phyloP scores from a whole-genome alignment of 2,329 filamentous ascomycete genomes.

The Epichloe sibirici region DNA sequence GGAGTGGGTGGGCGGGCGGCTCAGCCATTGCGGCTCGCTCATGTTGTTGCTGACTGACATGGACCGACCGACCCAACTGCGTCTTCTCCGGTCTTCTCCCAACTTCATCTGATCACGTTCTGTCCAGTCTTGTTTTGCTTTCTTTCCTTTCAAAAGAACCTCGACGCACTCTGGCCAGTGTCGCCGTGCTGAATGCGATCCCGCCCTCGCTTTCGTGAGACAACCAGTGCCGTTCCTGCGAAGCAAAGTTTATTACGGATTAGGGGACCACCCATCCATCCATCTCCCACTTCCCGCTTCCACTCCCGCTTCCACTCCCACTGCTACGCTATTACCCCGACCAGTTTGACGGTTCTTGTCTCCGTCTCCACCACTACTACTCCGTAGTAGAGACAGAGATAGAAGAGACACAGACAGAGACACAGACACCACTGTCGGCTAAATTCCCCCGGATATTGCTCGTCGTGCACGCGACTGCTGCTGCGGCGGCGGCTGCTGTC shows the following conservation, averaged over 20 bases:
- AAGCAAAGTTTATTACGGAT: neutral
- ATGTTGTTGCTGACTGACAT: neutral
- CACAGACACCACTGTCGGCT: neutral
- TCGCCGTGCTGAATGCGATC: neutral
- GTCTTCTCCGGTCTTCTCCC: neutral
- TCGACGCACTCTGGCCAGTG: neutral
- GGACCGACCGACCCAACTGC: neutral
- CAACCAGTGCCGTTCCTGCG: neutral
- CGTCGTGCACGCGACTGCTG: neutral
- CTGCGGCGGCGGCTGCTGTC: neutral
- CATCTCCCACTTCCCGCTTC: neutral
- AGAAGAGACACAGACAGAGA: neutral
- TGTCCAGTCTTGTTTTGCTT: too few relatives aligned
- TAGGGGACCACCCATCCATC: neutral
- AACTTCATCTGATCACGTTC: neutral
- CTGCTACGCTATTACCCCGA: neutral
- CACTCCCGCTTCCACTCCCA: too few relatives aligned
- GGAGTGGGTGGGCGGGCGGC: neutral
- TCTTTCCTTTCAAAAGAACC: neutral
- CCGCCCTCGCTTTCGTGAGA: neutral
- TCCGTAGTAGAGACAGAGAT: neutral
- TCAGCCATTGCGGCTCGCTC: constrained; percentile 1
- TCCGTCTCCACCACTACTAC: neutral
- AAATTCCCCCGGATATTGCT: constrained; percentile 2
- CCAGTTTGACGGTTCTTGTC: neutral